A percentile compares a stretch with the other conserved stretches of the same genome.
These are phyloP conservation scores for Nevesoporus exiguus DNA, from an alignment of 768 basidiomycete genomes.

Conservation along the genomic window DNA sequence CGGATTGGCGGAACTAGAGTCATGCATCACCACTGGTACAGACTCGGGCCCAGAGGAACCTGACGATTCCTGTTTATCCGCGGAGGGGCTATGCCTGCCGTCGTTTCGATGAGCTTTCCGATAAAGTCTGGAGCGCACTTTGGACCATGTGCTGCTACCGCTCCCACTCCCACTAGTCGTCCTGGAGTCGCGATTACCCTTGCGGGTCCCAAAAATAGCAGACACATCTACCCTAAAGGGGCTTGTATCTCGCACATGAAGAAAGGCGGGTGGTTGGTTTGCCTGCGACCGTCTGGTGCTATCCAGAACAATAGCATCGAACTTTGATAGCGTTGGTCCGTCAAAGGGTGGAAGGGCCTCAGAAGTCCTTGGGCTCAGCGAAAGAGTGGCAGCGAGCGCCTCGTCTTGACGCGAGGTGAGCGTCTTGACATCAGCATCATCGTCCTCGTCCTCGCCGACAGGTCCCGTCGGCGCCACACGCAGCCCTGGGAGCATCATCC, in stretches of 20 bases:
- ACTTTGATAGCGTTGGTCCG: constrained; percentile 1
- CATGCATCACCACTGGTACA: constrained; percentile 31
- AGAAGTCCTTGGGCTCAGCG: constrained; percentile 44
- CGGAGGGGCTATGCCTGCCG: constrained; percentile 18
- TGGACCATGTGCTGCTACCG: constrained; percentile 30
- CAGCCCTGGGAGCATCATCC: constrained; percentile 23
- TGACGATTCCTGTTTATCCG: constrained; percentile 21
- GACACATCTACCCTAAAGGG: constrained; percentile 46
- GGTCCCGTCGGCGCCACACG: constrained; percentile 9
- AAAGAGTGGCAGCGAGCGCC: constrained; percentile 41
- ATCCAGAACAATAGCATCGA: constrained; percentile 5
- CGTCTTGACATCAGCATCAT: constrained; percentile 31
- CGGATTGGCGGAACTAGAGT: constrained; percentile 12
- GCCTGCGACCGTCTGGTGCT: background rate
- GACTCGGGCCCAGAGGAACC: constrained; percentile 28
- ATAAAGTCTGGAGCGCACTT: constrained; percentile 29
- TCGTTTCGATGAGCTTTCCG: constrained; percentile 31
- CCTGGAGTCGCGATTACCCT: constrained; percentile 18
- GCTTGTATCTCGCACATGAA: constrained; percentile 40
- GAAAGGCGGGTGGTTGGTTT: constrained; percentile 20
- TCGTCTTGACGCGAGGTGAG: constrained; percentile 31
- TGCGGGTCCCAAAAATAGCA: constrained; percentile 22
- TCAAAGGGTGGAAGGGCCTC: constrained; percentile 21
- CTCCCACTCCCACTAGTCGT: constrained; percentile 24
- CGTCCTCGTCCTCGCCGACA: constrained; percentile 18